A percentile compares a stretch with the other conserved stretches of the same genome.
phyloP scores from a whole-genome alignment of 2,329 filamentous ascomycete genomes.

The Furcasterigmium furcatum region DNA sequence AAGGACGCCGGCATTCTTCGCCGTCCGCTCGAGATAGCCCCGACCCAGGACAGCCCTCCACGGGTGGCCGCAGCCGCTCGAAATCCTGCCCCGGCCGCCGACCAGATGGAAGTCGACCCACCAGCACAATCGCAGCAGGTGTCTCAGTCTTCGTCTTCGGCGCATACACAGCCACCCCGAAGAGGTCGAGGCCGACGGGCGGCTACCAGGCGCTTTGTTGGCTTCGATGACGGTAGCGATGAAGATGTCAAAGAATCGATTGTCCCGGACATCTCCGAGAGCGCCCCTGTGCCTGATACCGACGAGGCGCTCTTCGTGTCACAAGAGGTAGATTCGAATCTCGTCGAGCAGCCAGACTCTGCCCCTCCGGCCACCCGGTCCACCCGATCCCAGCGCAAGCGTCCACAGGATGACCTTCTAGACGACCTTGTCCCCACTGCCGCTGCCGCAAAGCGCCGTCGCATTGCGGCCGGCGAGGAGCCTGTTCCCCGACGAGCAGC shows the following conservation, averaged over 20 bases:
- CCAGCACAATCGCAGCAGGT: conserved; percentile 7
- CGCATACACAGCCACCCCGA: too few species aligned
- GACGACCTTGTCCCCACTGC: conserved; percentile 74
- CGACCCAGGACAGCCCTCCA: conserved; percentile 21
- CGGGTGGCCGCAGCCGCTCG: conserved; percentile 14
- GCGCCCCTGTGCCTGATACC: not conserved
- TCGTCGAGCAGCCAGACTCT: conserved; percentile 13
- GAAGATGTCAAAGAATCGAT: conserved; percentile 37
- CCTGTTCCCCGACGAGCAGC: conserved; percentile 30
- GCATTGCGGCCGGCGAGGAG: conserved; percentile 56
- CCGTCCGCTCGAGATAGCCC: conserved; percentile 58
- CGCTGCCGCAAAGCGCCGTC: conserved; percentile 74
- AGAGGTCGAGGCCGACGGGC: conserved; percentile 17
- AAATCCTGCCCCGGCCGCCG: too few species aligned
- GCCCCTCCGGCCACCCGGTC: conserved; percentile 10
- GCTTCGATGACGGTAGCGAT: conserved; percentile 53
- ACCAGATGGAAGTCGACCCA: conserved; percentile 22
- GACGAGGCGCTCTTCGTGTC: conserved; percentile 50
- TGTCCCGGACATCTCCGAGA: conserved; percentile 16
- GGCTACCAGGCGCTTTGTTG: conserved; percentile 61
- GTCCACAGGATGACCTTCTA: conserved; percentile 53
- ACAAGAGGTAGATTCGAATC: conserved; percentile 29
- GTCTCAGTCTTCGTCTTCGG: too few species aligned
- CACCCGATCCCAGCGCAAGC: conserved; percentile 37
- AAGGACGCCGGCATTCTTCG: conserved; percentile 73